Conservation (phyloP, 2,329 filamentous ascomycete species). For the Massarina eburnea region DNA sequence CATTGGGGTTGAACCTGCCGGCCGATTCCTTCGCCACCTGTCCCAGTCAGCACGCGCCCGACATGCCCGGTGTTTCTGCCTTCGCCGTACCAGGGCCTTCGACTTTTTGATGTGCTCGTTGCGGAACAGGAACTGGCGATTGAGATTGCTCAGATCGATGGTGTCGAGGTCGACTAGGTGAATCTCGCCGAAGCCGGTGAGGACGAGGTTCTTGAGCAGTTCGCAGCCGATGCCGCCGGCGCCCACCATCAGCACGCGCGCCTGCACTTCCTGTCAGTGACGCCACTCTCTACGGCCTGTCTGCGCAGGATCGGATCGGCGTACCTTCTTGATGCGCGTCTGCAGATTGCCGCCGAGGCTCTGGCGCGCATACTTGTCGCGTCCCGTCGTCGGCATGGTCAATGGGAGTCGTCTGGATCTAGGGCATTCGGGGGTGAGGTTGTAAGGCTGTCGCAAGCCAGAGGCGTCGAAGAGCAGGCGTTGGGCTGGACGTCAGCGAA, state of each 20-base stretch:
- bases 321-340: conserved; percentile 68
- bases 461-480: conserved; percentile 4
- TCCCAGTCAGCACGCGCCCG: conserved; percentile 17
- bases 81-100: conserved; percentile 74
- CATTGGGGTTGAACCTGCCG: conserved; percentile 83
- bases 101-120: conserved; percentile 98
- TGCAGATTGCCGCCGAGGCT: conserved; percentile 65
- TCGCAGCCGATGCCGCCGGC: conserved; percentile 98
- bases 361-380: conserved; percentile 56
- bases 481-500: conserved; percentile 8
- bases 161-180: conserved; percentile 97
- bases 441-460: conserved; percentile 4
- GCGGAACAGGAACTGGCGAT: conserved; percentile 94
- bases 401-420: conserved; percentile 1
- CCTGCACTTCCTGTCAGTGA: conserved; percentile 55
- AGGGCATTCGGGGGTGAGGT: conserved; percentile 17
- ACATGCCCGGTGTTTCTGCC: neutral
- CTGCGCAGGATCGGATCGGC: conserved; percentile 16
- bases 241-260: conserved; percentile 88
- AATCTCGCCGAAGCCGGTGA: conserved; percentile 88
- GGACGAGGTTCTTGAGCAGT: conserved; percentile 91
- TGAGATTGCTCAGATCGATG: conserved; percentile 96
- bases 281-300: conserved; percentile 4
- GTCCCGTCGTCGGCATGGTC: conserved; percentile 43
- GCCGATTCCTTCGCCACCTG: conserved; percentile 92